phyloP scores from a whole-genome alignment of 768 basidiomycete genomes.

The Termitomyces sp. region DNA sequence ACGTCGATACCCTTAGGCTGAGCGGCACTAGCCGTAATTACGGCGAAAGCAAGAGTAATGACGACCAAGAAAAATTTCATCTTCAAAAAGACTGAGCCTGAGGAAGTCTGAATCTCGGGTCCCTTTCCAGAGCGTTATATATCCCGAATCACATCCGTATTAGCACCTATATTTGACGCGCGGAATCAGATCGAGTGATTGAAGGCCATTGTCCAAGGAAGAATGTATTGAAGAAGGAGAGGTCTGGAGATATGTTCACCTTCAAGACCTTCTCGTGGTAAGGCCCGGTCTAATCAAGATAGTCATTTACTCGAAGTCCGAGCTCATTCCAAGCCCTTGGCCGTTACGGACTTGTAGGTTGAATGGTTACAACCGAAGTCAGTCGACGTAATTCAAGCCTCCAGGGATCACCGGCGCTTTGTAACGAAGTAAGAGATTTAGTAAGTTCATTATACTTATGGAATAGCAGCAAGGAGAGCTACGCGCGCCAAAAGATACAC shows the following conservation, averaged over 20 bases:
- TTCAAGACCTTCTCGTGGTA: background rate
- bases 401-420: no score
- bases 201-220: background rate
- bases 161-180: background rate
- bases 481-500: no score
- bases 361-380: background rate
- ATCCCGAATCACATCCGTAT: background rate
- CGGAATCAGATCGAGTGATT: background rate
- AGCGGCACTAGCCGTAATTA: conserved; percentile 16
- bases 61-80: conserved; percentile 14
- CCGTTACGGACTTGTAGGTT: background rate
- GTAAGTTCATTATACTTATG: no score
- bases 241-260: no score
- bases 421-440: no score
- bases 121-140: background rate
- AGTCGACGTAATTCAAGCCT: no score
- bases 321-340: background rate
- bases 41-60: conserved; percentile 11
- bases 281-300: background rate
- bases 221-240: background rate
- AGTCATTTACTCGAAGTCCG: background rate
- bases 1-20: conserved; percentile 55
- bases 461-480: background rate
- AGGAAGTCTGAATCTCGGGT: background rate
- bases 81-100: no score